Evolutionary conservation across 2,329 filamentous ascomycete species (phyloP).

Genomic region (Cladobotryum mycophilum): DNA sequence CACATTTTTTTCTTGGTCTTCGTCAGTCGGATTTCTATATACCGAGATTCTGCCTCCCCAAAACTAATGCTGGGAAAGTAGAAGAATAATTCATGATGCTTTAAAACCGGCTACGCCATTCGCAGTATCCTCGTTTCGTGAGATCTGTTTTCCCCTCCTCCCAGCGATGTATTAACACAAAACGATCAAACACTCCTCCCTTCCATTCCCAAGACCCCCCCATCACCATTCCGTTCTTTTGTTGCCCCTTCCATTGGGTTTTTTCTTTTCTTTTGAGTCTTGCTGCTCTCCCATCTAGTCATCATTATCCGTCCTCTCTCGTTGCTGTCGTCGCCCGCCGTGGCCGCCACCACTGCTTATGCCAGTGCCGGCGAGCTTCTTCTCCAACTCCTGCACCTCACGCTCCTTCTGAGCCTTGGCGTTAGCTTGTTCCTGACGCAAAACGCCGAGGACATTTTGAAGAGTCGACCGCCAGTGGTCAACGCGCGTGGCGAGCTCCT

Average conservation of each 20-base stretch:
- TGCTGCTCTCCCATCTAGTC: constrained; percentile 34
- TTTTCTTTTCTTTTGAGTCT: not conserved
- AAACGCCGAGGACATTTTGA: constrained; percentile 67
- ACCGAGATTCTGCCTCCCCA: constrained; percentile 9
- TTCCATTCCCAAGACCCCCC: constrained; percentile 13
- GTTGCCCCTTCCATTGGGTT: constrained; percentile 12
- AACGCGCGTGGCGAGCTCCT: constrained; percentile 82
- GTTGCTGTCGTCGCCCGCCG: constrained; percentile 23
- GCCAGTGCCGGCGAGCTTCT: constrained; percentile 49
- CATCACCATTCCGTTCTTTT: constrained; percentile 12
- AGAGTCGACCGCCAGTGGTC: constrained; percentile 88
- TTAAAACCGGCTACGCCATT: constrained; percentile 31
- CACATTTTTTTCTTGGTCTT: not conserved
- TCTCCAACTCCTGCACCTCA: constrained; percentile 64
- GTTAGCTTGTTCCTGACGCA: constrained; percentile 74
- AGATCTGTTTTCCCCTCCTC: constrained; percentile 10
- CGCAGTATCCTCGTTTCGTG: constrained; percentile 26
- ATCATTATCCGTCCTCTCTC: constrained; percentile 50
- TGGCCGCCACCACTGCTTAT: constrained; percentile 27
- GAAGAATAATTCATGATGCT: constrained; percentile 26
- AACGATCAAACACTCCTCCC: constrained; percentile 14
- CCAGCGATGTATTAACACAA: constrained; percentile 29
- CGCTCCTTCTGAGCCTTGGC: constrained; percentile 72
- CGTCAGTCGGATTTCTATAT: constrained; percentile 8
- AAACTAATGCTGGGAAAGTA: constrained; percentile 9